A percentile compares a stretch with the other conserved stretches of the same genome.
Conservation (phyloP, 1,139 yeast species). For the Petasospora rhodanensis region DNA sequence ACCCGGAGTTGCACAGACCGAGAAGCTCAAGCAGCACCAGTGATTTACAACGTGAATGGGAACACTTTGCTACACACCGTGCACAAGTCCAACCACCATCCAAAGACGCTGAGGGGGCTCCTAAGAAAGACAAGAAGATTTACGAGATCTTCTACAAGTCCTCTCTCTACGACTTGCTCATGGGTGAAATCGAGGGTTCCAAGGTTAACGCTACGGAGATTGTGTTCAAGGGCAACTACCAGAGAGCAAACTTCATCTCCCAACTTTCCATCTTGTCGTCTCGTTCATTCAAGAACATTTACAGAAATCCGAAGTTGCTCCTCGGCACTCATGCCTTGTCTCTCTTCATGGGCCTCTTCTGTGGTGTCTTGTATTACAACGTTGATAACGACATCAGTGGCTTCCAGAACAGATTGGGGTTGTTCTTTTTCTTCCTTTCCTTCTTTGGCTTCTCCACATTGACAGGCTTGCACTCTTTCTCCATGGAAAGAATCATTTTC, state of each 20-base stretch:
- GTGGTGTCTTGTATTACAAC: constrained; percentile 81
- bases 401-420: constrained; percentile 89
- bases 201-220: constrained; percentile 28
- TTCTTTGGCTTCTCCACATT: constrained; percentile 91
- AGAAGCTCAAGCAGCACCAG: constrained; percentile 32
- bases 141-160: constrained; percentile 45
- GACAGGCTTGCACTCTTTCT: constrained; percentile 86
- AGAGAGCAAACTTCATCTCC: constrained; percentile 51
- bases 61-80: constrained; percentile 79
- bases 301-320: constrained; percentile 83
- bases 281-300: constrained; percentile 85
- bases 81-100: too few species aligned
- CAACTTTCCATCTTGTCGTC: constrained; percentile 73
- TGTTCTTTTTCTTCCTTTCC: constrained; percentile 85
- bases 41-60: constrained; percentile 81
- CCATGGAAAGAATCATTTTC: constrained; percentile 82
- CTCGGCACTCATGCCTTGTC: constrained; percentile 81
- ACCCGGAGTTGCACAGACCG: constrained; percentile 33
- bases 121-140: constrained; percentile 22
- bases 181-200: constrained; percentile 42
- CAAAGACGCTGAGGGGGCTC: constrained; percentile 2
- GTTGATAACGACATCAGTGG: constrained; percentile 89
- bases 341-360: constrained; percentile 68
- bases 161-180: constrained; percentile 43
- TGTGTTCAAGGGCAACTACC: constrained; percentile 34